Conservation (phyloP, 2,329 filamentous ascomycete genomes). For the Apiospora sp. region DNA sequence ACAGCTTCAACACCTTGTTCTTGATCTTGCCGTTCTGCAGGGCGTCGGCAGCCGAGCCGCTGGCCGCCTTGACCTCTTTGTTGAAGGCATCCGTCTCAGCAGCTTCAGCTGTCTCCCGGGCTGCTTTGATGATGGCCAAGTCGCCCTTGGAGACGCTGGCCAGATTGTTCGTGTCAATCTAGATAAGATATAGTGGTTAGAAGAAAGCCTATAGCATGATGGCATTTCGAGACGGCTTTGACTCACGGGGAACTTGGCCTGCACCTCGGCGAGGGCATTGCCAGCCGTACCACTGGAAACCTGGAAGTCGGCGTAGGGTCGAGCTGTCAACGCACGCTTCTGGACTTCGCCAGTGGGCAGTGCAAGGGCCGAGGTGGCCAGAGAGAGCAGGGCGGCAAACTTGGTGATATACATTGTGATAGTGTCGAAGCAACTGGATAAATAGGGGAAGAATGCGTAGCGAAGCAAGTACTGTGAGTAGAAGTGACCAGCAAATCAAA, state of each 20-base stretch:
- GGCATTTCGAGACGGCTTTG: neutral
- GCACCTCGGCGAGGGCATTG: conserved; percentile 61
- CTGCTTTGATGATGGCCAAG: conserved; percentile 58
- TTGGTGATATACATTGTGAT: conserved; percentile 33
- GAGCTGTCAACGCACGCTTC: conserved; percentile 29
- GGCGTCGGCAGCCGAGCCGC: conserved; percentile 50
- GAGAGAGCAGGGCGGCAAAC: conserved; percentile 23
- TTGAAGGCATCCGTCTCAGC: conserved; percentile 64
- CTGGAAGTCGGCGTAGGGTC: conserved; percentile 47
- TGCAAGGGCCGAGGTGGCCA: conserved; percentile 23
- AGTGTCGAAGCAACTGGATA: neutral
- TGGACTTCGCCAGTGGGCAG: conserved; percentile 15
- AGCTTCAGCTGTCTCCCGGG: conserved; percentile 57
- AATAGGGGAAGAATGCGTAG: neutral
- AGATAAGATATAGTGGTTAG: conserved; percentile 2
- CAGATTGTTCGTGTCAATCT: conserved; percentile 55
- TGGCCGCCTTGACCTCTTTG: conserved; percentile 57
- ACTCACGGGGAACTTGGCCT: conserved; percentile 61
- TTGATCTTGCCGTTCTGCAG: conserved; percentile 65
- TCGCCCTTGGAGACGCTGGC: conserved; percentile 56
- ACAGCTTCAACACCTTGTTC: conserved; percentile 67
- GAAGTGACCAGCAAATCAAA: conserved; percentile 16
- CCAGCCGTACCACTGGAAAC: conserved; percentile 60
- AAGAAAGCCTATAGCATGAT: neutral
- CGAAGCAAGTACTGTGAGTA: neutral